A percentile compares a stretch with the other conserved stretches of the same genome.
These are phyloP conservation scores for Pulveroboletus sp. DNA, from an alignment of 1,284 basidiomycete genomes.

Conservation along the genomic window DNA sequence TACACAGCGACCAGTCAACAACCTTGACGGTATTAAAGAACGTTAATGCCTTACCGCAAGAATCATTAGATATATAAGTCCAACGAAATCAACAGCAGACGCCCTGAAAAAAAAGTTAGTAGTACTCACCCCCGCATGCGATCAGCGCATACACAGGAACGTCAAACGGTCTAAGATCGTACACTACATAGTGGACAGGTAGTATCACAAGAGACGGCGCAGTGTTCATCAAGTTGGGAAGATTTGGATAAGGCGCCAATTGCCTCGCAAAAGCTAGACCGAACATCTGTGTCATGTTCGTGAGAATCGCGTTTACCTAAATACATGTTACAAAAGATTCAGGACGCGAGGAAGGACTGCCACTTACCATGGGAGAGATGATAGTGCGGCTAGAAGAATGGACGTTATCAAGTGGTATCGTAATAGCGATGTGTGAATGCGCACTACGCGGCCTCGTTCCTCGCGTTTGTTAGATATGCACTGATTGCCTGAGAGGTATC, in stretches of 20 bases:
- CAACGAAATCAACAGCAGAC: constrained; percentile 72
- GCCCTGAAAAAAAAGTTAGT: constrained; percentile 46
- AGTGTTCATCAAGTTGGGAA: constrained; percentile 42
- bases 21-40: constrained; percentile 37
- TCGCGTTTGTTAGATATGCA: constrained; percentile 36
- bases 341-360: neutral
- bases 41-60: constrained; percentile 45
- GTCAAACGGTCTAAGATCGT: constrained; percentile 68
- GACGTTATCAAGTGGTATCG: constrained; percentile 5
- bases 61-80: constrained; percentile 74
- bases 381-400: constrained; percentile 22
- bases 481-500: constrained; percentile 41
- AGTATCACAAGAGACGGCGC: constrained; percentile 61
- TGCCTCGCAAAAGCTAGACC: constrained; percentile 40
- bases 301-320: constrained; percentile 25
- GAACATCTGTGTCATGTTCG: constrained; percentile 34
- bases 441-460: constrained; percentile 53
- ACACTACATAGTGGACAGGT: constrained; percentile 51
- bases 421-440: constrained; percentile 1
- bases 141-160: constrained; percentile 51
- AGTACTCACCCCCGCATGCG: neutral
- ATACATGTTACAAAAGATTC: neutral
- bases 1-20: constrained; percentile 24
- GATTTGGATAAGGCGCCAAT: constrained; percentile 37
- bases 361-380: constrained; percentile 30